Evolutionary conservation across 345 rosid genomes (phyloP).

Genomic region (Leavenworthia alabamica): DNA sequence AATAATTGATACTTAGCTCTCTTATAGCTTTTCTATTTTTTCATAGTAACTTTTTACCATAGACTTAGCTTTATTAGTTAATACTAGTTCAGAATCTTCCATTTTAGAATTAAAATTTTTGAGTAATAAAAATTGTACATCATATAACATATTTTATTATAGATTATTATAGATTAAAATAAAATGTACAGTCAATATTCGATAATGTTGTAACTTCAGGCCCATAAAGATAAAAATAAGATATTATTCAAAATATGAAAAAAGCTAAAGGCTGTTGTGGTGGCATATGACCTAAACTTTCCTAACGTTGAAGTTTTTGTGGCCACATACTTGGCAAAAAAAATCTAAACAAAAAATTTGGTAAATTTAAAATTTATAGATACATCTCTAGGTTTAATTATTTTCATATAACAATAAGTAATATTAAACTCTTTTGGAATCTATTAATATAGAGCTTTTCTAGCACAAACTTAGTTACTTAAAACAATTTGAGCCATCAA

Average conservation of each 20-base stretch:
- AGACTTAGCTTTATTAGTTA: not conserved
- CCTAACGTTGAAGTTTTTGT: not conserved
- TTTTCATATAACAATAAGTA: not conserved
- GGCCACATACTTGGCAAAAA: not conserved
- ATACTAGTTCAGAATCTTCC: not conserved
- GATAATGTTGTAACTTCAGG: not conserved
- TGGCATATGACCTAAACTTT: not conserved
- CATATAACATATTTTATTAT: not conserved
- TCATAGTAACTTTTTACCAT: not conserved
- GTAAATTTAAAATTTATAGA: not conserved
- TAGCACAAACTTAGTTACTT: conserved; percentile 10
- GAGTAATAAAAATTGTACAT: not conserved
- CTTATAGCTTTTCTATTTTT: conserved; percentile 2
- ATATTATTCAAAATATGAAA: not conserved
- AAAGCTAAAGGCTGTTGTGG: not conserved
- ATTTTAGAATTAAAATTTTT: not conserved
- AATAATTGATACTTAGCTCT: conserved; percentile 18
- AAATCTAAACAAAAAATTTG: not conserved
- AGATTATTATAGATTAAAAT: no score
- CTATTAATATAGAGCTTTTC: not conserved
- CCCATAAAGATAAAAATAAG: not conserved
- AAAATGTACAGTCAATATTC: not conserved
- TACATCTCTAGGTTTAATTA: not conserved
- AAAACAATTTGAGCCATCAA: not conserved
- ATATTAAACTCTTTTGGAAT: not conserved